Evolutionary conservation across 768 basidiomycete genomes (phyloP), one percentile per base, ranked within the genome.

Genomic region (Nidula microcarpa): DNA sequence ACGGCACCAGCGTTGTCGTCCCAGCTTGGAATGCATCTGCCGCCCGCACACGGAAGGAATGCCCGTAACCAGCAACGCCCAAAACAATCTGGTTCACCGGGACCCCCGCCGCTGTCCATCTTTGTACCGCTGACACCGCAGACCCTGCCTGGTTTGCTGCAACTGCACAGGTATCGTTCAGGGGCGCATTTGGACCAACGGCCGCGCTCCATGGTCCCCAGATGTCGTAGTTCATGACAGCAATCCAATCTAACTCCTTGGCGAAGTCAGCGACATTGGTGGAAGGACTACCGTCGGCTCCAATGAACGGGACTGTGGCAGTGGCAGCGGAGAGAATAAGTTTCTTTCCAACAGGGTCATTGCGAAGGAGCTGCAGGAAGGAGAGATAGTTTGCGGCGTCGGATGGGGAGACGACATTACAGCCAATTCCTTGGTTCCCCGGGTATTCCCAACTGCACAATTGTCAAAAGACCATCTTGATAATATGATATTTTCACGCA

Each of bases 161-260:
- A 34, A 82, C 60, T 0, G 84, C 81, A 63, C 95, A 98, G 1
- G 79, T 76, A 67, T 96, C 86, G 43, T 86, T 73, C n/a, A 97
- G 79, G 6, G 95, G 94, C 4, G 94, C 85, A 67, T 95, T 96
- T 9, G 95, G 88, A 1, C 94, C 95, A 44, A 85, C 75, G 52
- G 83, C 65, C 60, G 74, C 65, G 66, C 78, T 82, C 80, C 84
- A 88, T 5, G 79, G 68, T 32, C 85, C 84, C 69, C 74, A 85
- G 45, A 89, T 63, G 55, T 88, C 87, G 63, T 89, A 89, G 69
- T 86, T 85, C 87, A 89, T 88, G 59, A 79, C 64, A 17, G 69
- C 68, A 18, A 80, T 68, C 58, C 65, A 78, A 62, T 78, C 68
- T 3, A 97, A 78, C 14, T 87, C 81, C 5, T 80, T 64, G 2